Evolutionary conservation across 306 rosid species (phyloP), one percentile per base, ranked within the genome.

Genomic region (Lithocarpus polystachyus): DNA sequence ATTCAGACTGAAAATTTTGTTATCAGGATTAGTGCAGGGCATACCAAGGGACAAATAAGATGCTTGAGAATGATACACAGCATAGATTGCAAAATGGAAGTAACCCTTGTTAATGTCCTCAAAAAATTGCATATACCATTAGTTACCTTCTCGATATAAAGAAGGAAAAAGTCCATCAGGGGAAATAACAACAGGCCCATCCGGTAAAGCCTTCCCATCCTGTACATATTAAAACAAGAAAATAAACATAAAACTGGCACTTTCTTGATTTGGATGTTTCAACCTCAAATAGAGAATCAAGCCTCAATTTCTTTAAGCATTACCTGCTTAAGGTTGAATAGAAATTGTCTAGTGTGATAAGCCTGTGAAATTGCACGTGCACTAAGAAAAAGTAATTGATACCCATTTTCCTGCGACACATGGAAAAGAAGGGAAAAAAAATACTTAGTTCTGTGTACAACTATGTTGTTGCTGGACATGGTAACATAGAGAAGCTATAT

Each of bases 361-460:
- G 99, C 96, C 84, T 96, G 99, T 81, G 98, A 93, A 82, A 96
- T 96, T 80, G 99, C 87, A 54, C 99, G 97, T 20, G 99, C 99
- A 80, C 99, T 96, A 80, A 96, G 91, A 88, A 96, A 96, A 81
- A 96, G 99, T 75, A 96, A 73, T 53, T 96, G 90, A 84, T 93
- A 96, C 73, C 99, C 98, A 76, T 96, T 96, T 84, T 96, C 99
- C 99, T 96, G 93, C 68, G 82, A 65, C 61, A 73, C 31, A 80
- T 11, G 82, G 77, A 72, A 76, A 62, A 55, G 59, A 82, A 82
- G 56, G 73, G 35, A 55, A 61, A 52, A 73, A 75, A 52, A 74
- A 72, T 13, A 14, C 14, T 10, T 33, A 45, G 72, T 8, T 74
- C 31, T 48, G 45, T 15, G 71, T 43, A 69, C 45, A 18, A 35